These are phyloP conservation scores for Claviceps quebecensis DNA, from an alignment of 2,329 filamentous ascomycete genomes.

Conservation along the genomic window DNA sequence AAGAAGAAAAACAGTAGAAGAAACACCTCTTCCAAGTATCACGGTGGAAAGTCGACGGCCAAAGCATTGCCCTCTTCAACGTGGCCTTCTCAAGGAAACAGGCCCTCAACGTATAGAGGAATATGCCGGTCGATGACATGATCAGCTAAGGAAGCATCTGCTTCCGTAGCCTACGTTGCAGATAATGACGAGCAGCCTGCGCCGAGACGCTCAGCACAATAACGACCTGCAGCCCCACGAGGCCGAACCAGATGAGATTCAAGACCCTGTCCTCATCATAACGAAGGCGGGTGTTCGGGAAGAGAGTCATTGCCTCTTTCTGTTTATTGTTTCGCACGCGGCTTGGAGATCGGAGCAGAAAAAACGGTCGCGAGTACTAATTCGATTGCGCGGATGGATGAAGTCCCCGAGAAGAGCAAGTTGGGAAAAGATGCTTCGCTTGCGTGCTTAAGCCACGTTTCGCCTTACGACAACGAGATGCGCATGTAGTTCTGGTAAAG, in stretches of 20 bases:
- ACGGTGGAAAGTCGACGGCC: no score
- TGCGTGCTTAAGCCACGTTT: not conserved
- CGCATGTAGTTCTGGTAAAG: not conserved
- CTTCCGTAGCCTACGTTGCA: constrained; percentile 5
- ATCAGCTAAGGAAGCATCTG: constrained; percentile 3
- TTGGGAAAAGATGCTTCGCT: not conserved
- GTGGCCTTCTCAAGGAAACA: no score
- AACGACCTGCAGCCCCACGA: constrained; percentile 30
- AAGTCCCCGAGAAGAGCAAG: not conserved
- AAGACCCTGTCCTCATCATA: constrained; percentile 24
- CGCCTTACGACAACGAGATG: not conserved
- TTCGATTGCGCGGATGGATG: not conserved
- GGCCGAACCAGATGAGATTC: constrained; percentile 32
- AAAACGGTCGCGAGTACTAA: not conserved
- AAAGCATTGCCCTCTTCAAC: no score
- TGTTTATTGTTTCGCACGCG: not conserved
- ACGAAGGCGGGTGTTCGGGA: constrained; percentile 13
- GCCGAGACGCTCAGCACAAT: constrained; percentile 28
- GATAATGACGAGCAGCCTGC: constrained; percentile 10
- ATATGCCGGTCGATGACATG: not conserved
- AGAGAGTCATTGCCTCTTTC: constrained; percentile 9
- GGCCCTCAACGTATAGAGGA: not conserved
- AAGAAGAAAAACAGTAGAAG: no score
- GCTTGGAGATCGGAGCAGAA: not conserved
- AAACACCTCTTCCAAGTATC: no score